Base-by-base conservation (phyloP, 371 early-diverging fungal species). In the Mortierella sp. region DNA sequence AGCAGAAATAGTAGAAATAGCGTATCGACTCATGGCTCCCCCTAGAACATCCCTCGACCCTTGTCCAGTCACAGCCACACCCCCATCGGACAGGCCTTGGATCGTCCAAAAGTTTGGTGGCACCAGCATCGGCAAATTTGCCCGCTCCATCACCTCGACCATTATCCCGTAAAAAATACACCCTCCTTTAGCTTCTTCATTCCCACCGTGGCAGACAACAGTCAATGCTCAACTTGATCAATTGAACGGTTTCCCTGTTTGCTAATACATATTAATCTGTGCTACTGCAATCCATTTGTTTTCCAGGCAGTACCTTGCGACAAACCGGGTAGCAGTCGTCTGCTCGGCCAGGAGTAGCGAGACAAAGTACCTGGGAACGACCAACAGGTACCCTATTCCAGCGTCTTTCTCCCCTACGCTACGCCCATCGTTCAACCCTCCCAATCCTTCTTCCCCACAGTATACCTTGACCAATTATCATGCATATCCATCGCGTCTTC, bases 71-170 rank as follows among this genome's bases (percentile, higher is more conserved):
- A 10, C 44, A 1, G 40, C 45, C 31, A 43, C 2, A 24, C 24
- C 65, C 1, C 73, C 88, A 31, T 24, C 14, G 53, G 53, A 50
- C 39, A 74, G 76, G 13, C 92, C 91, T 63, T 94, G 93, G 92
- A 79, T 93, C 41, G 95, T 95, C 40, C 93, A 94, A 81, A 96
- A 96, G 88, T 96, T 94, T 87, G 96, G 96, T 66, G 96, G 96
- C 43, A 96, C 96, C 48, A 94, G 95, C 79, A 90, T 96, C 47
- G 95, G 96, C 71, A 96, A 96, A 86, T 96, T 93, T 75, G 70
- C 91, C 55, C 88, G 89, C 24, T 87, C 85, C 63, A 92, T 93
- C 73, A 86, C 90, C n/a, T 87, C 86, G 41, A 85, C 86, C 71
- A 90, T 93, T 53, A 87, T 92, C 41, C 89, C 87, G 90, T 92